Evolutionary conservation across 768 basidiomycete species (phyloP).

Genomic region (Lentinula guzmanii): DNA sequence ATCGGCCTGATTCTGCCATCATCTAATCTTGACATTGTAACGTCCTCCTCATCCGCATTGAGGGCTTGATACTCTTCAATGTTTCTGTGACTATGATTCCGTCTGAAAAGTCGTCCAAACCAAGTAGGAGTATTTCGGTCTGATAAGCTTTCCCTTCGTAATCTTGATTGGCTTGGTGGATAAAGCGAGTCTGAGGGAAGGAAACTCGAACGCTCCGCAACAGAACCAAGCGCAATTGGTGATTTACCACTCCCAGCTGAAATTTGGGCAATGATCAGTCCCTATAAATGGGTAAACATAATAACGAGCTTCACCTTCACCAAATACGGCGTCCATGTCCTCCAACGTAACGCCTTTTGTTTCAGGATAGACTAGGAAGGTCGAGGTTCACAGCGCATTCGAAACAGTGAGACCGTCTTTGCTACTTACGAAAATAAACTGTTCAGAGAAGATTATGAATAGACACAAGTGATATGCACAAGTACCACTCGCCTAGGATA

Average conservation of each 20-base stretch:
- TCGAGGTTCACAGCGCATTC: too few species aligned
- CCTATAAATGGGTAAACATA: too few species aligned
- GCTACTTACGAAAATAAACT: constrained; percentile 69
- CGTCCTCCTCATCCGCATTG: constrained; percentile 1
- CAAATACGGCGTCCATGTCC: constrained; percentile 88
- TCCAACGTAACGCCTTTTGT: constrained; percentile 84
- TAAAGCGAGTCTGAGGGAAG: background rate
- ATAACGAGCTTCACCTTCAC: constrained; percentile 58
- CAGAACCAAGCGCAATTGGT: background rate
- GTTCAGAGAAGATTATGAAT: constrained; percentile 14
- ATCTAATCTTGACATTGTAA: background rate
- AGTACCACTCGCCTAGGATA: constrained; percentile 45
- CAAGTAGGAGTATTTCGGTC: background rate
- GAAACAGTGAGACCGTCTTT: background rate
- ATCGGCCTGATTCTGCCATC: background rate
- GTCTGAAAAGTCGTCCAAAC: background rate
- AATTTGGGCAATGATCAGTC: background rate
- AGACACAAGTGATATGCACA: background rate
- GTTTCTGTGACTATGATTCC: background rate
- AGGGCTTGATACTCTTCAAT: background rate
- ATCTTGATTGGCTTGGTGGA: background rate
- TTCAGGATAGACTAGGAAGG: constrained; percentile 70
- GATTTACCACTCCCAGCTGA: background rate
- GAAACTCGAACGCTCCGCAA: constrained; percentile 1
- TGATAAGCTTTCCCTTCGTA: background rate